Evolutionary conservation across 352 stramenopile species (phyloP).

Genomic region (Blastocystis sp.): DNA sequence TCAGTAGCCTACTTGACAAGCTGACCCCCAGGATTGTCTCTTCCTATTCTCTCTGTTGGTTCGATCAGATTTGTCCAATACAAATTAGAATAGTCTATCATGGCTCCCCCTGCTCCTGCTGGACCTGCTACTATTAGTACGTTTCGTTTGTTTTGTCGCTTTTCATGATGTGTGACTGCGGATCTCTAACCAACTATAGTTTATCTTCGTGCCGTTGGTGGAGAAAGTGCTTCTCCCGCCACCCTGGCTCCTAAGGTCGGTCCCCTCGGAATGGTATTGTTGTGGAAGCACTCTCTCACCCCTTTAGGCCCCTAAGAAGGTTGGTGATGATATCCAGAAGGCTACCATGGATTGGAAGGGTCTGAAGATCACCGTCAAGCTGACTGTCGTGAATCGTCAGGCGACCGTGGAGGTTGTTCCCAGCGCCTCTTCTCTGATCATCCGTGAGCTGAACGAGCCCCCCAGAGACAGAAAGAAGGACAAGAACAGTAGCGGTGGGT

Average conservation of each 20-base stretch:
- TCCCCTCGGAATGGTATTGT: conserved; percentile 85
- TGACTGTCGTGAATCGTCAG: conserved; percentile 97
- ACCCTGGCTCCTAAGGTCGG: conserved; percentile 97
- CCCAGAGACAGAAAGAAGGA: conserved; percentile 95
- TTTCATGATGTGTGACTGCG: not conserved
- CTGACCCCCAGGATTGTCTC: not conserved
- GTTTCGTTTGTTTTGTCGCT: not conserved
- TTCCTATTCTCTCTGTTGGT: conserved; percentile 15
- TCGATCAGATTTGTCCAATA: conserved; percentile 51
- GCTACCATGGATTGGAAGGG: conserved; percentile 99
- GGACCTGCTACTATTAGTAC: conserved; percentile 56
- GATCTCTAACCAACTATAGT: conserved; percentile 79
- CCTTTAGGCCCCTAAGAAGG: conserved; percentile 89
- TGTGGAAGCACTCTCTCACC: not conserved
- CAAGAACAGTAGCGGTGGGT: conserved; percentile 7
- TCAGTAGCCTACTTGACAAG: not conserved
- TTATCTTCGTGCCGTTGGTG: conserved; percentile 86
- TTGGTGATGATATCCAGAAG: conserved; percentile 99
- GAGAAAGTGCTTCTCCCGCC: conserved; percentile 92
- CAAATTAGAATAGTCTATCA: conserved; percentile 20
- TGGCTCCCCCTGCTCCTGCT: conserved; percentile 57
- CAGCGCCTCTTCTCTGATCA: conserved; percentile 89
- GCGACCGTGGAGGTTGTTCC: conserved; percentile 82
- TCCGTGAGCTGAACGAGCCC: conserved; percentile 98
- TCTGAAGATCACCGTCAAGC: conserved; percentile 96